A percentile compares a stretch with the other conserved stretches of the same genome.
These are phyloP conservation scores for Syncephalis plumigaleata DNA, from an alignment of 371 early-diverging fungal species.

Conservation along the genomic window DNA sequence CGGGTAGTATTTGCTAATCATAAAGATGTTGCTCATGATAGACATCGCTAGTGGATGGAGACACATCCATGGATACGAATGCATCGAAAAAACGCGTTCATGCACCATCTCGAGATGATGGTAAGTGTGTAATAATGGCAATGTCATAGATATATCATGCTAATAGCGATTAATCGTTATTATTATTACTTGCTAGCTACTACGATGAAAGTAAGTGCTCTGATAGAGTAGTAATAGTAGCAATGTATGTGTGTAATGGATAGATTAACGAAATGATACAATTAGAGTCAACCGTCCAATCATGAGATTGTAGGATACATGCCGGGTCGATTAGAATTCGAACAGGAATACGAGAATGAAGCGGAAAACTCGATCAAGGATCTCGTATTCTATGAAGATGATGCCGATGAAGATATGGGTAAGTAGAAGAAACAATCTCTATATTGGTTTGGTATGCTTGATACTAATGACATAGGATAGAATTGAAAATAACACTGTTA, in stretches of 20 bases:
- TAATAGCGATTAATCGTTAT: background rate
- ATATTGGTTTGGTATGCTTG: background rate
- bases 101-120: too few species aligned
- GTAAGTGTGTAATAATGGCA: too few species aligned
- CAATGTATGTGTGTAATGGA: too few species aligned
- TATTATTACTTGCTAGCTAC: background rate
- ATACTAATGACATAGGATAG: constrained; percentile 11
- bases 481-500: constrained; percentile 78
- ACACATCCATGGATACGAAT: too few species aligned
- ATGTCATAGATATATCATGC: background rate
- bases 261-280: too few species aligned
- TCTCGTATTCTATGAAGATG: constrained; percentile 76
- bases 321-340: constrained; percentile 97
- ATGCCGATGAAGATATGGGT: constrained; percentile 66
- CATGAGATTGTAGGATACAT: constrained; percentile 96
- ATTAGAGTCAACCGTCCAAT: constrained; percentile 78
- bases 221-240: background rate
- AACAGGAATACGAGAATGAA: constrained; percentile 91
- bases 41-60: too few species aligned
- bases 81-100: too few species aligned
- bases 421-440: too few species aligned
- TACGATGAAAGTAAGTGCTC: background rate
- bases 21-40: too few species aligned
- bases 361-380: constrained; percentile 90
- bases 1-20: too few species aligned